Conservation (phyloP, 1,139 yeast species). For the Zhuliangozyma blackwelliae region DNA sequence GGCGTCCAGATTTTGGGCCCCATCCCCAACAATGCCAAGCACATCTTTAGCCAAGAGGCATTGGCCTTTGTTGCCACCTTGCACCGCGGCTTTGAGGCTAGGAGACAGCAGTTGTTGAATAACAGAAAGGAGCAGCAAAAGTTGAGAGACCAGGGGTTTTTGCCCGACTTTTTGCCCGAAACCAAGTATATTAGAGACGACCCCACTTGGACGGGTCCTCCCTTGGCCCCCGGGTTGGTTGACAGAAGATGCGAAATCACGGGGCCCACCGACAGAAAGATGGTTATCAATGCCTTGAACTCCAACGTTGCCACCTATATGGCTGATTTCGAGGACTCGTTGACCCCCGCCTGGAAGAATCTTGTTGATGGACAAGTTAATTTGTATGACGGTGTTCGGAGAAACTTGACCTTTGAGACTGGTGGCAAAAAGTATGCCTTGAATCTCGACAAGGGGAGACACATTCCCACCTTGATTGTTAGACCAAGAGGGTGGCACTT, state of each 20-base stretch:
- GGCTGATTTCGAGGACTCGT: constrained; percentile 94
- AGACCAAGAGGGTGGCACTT: constrained; percentile 90
- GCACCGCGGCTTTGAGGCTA: constrained; percentile 65
- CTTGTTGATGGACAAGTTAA: constrained; percentile 88
- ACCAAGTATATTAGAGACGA: constrained; percentile 68
- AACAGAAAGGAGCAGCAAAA: constrained; percentile 58
- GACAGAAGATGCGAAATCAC: constrained; percentile 85
- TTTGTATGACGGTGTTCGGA: constrained; percentile 80
- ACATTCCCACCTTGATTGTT: constrained; percentile 69
- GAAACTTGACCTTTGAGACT: constrained; percentile 53
- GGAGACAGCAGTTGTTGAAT: constrained; percentile 56
- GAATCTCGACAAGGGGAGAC: constrained; percentile 41
- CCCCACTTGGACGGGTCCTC: constrained; percentile 75
- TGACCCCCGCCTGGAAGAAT: constrained; percentile 93
- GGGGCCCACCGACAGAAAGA: constrained; percentile 87
- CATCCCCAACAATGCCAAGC: constrained; percentile 54
- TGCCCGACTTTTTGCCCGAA: constrained; percentile 73
- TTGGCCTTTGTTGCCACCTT: constrained; percentile 68
- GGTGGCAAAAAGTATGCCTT: constrained; percentile 62
- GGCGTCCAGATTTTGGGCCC: constrained; percentile 68
- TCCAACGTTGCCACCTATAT: constrained; percentile 86
- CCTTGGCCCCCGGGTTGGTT: constrained; percentile 68
- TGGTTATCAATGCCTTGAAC: constrained; percentile 91
- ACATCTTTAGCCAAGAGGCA: constrained; percentile 65
- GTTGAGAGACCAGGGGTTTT: constrained; percentile 60